Base-by-base conservation (phyloP, 139 green algal genomes). In the Volvox reticuliferus region DNA sequence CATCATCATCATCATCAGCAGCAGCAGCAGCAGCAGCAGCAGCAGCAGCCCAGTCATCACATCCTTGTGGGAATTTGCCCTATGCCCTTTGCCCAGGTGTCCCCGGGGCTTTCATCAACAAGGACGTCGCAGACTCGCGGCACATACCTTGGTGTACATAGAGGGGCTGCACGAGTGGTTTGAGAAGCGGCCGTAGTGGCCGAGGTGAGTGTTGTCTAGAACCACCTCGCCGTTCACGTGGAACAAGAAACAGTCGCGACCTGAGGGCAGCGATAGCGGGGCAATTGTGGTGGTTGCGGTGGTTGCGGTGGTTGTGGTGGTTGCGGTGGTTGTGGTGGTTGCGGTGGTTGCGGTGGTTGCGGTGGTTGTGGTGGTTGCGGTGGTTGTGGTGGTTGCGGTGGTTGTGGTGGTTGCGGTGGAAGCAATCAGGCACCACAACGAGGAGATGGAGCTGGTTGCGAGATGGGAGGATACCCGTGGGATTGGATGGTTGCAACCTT, bases 241-340 rank as follows among this genome's bases (percentile, higher is more conserved):
- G 91, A 99, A 99, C 35, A 99, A 94, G 94, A 98, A 99, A 93
- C 96, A 98, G 95, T 99, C 98, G 26, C 92, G 95, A 87, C 92
- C 93, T 82, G 83, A 12, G 12, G 14, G 36, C n/a, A 22, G 67
- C 2, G 3, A 63, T n/a, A 22, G 67, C 12, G 37, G 67, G 28
- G 79, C n/a, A n/a, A 24, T 37, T 28, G 22, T 0, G 50, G 50
- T 20, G 22, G 44, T 17, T 26, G 55, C 20, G 35, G 67, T 0
- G 3, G 83, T n/a, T 21, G 67, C 12, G 37, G 67, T 13, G 79
- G 50, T 37, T 28, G 22, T 0, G 50, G 50, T 20, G 22, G 44
- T 17, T 26, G 55, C 20, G 79, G 79, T 13, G 14, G 79, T 37
- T 21, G 79, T 50, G 26, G 50, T 19, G 24, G 50, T n/a, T n/a